Conservation (phyloP, 2,329 filamentous ascomycete species). For the Thielaviopsis ethacetica region DNA sequence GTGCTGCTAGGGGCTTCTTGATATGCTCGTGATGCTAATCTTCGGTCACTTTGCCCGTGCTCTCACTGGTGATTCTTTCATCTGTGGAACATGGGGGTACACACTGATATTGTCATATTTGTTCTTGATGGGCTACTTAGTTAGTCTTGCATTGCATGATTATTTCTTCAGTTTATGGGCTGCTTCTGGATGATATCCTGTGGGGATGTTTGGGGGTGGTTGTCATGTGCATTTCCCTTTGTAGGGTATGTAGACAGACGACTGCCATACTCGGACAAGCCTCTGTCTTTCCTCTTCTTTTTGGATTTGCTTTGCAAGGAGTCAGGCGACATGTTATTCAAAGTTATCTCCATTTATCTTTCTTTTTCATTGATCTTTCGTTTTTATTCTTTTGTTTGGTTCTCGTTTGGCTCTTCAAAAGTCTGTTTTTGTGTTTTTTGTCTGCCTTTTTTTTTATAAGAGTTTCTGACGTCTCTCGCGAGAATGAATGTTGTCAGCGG, state of each 20-base stretch:
- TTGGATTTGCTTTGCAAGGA: not conserved
- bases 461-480: slow-evolving; percentile 2
- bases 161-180: not conserved
- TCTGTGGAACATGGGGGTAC: not conserved
- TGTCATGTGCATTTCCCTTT: not conserved
- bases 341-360: not conserved
- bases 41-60: not conserved
- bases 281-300: not conserved
- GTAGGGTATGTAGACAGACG: not conserved
- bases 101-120: not conserved
- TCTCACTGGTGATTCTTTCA: not conserved
- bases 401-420: not conserved
- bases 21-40: not conserved
- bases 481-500: not conserved
- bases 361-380: not conserved
- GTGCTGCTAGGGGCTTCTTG: not conserved
- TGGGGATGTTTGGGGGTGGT: not conserved
- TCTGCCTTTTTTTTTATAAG: not conserved
- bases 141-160: not conserved
- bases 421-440: not conserved
- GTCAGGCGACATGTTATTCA: not conserved
- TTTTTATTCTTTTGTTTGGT: not conserved
- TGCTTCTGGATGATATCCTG: not conserved
- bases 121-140: not conserved
- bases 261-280: no score